A percentile compares a stretch with the other conserved stretches of the same genome.
These are phyloP conservation scores for Microsporum audouinii DNA, from an alignment of 2,329 filamentous ascomycete genomes.

Conservation along the genomic window DNA sequence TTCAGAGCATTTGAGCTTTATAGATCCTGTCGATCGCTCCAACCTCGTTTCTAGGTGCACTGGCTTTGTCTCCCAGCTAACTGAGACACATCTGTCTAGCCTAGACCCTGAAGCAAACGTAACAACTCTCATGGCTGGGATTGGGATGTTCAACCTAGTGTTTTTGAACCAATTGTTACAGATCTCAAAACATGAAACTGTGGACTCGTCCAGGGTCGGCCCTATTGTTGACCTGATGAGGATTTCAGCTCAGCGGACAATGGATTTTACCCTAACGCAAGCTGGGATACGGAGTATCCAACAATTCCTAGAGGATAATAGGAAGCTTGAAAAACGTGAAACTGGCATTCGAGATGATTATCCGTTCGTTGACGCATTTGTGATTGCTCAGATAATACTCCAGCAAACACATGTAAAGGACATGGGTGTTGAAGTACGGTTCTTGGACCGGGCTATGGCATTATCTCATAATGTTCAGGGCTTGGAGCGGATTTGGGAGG, in stretches of 20 bases:
- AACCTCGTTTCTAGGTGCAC: conserved; percentile 33
- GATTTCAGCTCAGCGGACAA: conserved; percentile 26
- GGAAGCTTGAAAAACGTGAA: conserved; percentile 32
- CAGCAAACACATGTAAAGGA: conserved; percentile 12
- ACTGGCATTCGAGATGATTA: conserved; percentile 38
- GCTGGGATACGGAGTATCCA: conserved; percentile 29
- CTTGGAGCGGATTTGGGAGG: conserved; percentile 31
- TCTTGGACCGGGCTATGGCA: conserved; percentile 18
- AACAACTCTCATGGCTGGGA: conserved; percentile 11
- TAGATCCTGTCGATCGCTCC: conserved; percentile 43
- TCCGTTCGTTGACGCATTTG: conserved; percentile 35
- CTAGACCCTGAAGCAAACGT: conserved; percentile 15
- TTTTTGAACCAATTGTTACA: conserved; percentile 31
- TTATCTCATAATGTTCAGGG: conserved; percentile 20
- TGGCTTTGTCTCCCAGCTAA: conserved; percentile 29
- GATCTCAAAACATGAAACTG: conserved; percentile 26
- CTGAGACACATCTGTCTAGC: conserved; percentile 20
- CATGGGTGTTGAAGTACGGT: conserved; percentile 13
- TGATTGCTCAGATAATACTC: conserved; percentile 37
- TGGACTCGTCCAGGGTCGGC: conserved; percentile 16
- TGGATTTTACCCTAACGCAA: conserved; percentile 24
- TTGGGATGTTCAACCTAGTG: conserved; percentile 21
- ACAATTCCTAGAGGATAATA: conserved; percentile 37
- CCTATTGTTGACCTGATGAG: conserved; percentile 25
- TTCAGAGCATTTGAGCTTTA: conserved; percentile 40